phyloP scores from a whole-genome alignment of 192 early-diverging fungal genomes.

The Chytriomyces sp. region DNA sequence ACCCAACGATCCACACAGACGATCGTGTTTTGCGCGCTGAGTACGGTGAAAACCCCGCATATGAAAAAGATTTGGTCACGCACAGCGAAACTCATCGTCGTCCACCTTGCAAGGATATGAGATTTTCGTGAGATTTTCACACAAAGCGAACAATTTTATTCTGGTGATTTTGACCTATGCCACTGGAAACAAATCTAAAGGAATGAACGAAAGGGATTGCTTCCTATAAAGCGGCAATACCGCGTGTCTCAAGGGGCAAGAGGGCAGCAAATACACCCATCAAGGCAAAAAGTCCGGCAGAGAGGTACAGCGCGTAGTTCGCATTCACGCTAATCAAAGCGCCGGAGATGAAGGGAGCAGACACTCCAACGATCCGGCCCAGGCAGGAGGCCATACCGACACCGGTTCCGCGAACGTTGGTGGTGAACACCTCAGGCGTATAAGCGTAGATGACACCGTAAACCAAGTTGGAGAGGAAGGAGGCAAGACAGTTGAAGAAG shows the following conservation, averaged over 20 bases:
- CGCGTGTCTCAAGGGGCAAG: slow-evolving; percentile 72
- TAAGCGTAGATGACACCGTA: slow-evolving; percentile 88
- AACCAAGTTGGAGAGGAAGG: slow-evolving; percentile 57
- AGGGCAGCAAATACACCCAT: slow-evolving; percentile 65
- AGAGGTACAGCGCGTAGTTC: slow-evolving; percentile 67
- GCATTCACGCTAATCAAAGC: slow-evolving; percentile 60
- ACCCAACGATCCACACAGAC: neutral
- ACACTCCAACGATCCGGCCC: slow-evolving; percentile 73
- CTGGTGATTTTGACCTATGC: neutral
- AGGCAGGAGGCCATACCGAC: slow-evolving; percentile 76
- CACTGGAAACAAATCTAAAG: too few relatives aligned
- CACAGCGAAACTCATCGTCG: neutral
- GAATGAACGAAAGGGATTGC: neutral
- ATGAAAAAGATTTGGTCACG: neutral
- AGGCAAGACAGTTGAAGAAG: slow-evolving; percentile 62
- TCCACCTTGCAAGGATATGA: neutral
- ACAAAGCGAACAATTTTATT: neutral
- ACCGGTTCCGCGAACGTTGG: slow-evolving; percentile 71
- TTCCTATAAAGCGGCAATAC: slow-evolving; percentile 12
- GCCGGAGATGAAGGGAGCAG: slow-evolving; percentile 74
- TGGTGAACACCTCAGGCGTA: slow-evolving; percentile 81
- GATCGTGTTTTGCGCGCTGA: neutral
- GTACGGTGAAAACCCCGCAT: neutral
- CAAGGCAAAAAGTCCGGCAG: slow-evolving; percentile 58
- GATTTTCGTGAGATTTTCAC: too few relatives aligned